Conservation (phyloP, 2,329 filamentous ascomycete genomes). For the Canariomyces notabilis region DNA sequence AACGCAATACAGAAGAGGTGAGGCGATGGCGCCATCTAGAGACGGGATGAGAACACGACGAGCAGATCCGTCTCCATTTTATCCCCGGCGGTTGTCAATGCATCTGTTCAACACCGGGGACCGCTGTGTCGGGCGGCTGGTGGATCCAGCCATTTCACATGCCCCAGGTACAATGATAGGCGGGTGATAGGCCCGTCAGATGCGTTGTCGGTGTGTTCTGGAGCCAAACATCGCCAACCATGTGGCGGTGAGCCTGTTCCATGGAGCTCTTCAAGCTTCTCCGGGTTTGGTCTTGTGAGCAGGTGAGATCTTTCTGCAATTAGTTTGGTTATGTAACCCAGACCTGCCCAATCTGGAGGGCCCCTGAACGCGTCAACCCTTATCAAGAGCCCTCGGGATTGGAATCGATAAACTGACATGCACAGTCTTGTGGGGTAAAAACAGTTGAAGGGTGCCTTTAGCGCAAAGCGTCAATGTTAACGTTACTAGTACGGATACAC, state of each 20-base stretch:
- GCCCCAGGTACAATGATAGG: too few species aligned
- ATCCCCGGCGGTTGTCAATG: background rate
- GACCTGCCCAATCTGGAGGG: background rate
- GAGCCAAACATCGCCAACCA: background rate
- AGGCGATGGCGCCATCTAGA: conserved; percentile 25
- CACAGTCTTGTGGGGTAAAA: too few species aligned
- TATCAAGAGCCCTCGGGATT: too few species aligned
- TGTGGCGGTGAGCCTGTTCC: background rate
- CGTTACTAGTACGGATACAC: too few species aligned
- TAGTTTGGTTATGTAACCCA: background rate
- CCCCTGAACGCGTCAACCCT: too few species aligned
- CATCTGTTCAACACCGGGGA: conserved; percentile 6
- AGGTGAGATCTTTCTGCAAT: background rate
- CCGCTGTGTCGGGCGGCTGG: conserved; percentile 8
- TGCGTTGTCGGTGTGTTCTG: background rate
- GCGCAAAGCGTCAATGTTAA: too few species aligned
- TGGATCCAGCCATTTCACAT: conserved; percentile 7
- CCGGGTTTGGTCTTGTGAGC: background rate
- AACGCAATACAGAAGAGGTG: conserved; percentile 13
- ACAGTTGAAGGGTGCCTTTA: too few species aligned
- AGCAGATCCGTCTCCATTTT: conserved; percentile 13
- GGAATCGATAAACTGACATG: too few species aligned
- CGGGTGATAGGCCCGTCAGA: too few species aligned
- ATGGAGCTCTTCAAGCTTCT: background rate
- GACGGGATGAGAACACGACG: conserved; percentile 22